These are phyloP conservation scores for Pichia terricola DNA, from an alignment of 1,139 yeast species.

Conservation along the genomic window DNA sequence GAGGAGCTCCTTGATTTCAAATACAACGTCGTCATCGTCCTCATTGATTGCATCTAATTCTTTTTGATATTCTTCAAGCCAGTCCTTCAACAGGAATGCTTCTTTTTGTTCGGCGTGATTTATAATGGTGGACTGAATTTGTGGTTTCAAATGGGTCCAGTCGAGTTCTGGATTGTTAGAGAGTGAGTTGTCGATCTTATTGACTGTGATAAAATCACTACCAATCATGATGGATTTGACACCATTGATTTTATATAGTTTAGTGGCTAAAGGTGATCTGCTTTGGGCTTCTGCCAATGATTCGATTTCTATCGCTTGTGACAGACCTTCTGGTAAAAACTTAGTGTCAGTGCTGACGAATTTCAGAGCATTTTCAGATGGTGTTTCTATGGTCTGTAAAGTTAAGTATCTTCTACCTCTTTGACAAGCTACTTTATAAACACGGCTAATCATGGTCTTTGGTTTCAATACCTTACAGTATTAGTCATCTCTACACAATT, in stretches of 20 bases:
- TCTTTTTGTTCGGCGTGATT: constrained; percentile 19
- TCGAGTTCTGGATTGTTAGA: constrained; percentile 24
- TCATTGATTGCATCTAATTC: constrained; percentile 25
- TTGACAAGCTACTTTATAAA: no score
- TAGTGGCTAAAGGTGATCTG: constrained; percentile 74
- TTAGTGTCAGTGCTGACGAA: constrained; percentile 43
- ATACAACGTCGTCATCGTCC: constrained; percentile 42
- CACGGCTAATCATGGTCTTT: no score
- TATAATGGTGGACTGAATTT: constrained; percentile 17
- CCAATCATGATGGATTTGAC: constrained; percentile 87
- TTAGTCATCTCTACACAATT: no score
- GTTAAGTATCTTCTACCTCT: neutral
- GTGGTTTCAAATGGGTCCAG: constrained; percentile 22
- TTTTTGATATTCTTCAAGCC: constrained; percentile 15
- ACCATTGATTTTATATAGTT: constrained; percentile 75
- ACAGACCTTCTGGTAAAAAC: constrained; percentile 57
- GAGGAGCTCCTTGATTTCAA: constrained; percentile 51
- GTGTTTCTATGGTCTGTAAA: constrained; percentile 52
- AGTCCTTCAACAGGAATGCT: constrained; percentile 18
- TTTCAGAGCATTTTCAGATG: constrained; percentile 87
- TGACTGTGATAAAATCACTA: constrained; percentile 34
- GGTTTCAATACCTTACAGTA: no score
- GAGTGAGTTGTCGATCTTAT: constrained; percentile 23
- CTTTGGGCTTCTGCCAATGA: constrained; percentile 64
- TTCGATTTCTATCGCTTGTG: constrained; percentile 38